Percentiles rank a stretch among this genome's conserved stretches.
These are phyloP conservation scores for Fusarium sp. DNA, from an alignment of 2,329 filamentous ascomycete species.

Conservation along the genomic window DNA sequence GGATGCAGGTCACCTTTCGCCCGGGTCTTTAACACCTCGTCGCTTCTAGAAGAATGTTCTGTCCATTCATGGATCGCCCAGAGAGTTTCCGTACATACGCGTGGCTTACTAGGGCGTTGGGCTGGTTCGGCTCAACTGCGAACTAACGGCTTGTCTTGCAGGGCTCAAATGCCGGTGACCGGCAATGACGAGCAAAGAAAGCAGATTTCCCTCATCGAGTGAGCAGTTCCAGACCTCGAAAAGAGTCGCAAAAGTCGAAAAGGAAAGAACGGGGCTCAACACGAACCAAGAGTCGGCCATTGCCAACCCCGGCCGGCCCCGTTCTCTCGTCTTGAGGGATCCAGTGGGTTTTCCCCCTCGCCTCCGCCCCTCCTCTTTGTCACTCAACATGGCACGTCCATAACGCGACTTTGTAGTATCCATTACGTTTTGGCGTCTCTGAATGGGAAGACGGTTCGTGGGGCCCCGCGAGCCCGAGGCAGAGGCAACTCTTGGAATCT, in stretches of 20 bases:
- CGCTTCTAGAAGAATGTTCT: constrained; percentile 32
- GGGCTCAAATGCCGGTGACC: constrained; percentile 10
- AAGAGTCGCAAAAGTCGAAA: not conserved
- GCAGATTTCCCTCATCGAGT: not conserved
- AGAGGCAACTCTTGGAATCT: constrained; percentile 16
- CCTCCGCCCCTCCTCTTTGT: not conserved
- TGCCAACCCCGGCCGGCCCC: constrained; percentile 19
- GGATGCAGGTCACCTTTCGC: constrained; percentile 13
- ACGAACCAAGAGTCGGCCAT: not conserved
- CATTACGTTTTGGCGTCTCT: constrained; percentile 47
- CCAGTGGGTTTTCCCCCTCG: not conserved
- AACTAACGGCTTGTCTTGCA: constrained; percentile 12
- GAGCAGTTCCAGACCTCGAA: not conserved
- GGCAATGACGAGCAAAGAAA: constrained; percentile 5
- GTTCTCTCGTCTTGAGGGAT: constrained; percentile 25
- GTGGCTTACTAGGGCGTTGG: constrained; percentile 23
- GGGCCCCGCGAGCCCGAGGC: constrained; percentile 45
- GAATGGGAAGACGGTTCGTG: constrained; percentile 32
- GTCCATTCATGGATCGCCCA: constrained; percentile 23
- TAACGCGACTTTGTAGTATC: constrained; percentile 39
- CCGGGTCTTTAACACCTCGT: constrained; percentile 12
- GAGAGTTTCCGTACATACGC: constrained; percentile 21
- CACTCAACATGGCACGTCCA: constrained; percentile 11
- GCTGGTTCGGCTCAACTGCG: constrained; percentile 9
- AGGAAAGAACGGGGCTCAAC: not conserved